These are phyloP conservation scores for Hibiscus mutabilis DNA, from an alignment of 345 rosid species.

Conservation along the genomic window DNA sequence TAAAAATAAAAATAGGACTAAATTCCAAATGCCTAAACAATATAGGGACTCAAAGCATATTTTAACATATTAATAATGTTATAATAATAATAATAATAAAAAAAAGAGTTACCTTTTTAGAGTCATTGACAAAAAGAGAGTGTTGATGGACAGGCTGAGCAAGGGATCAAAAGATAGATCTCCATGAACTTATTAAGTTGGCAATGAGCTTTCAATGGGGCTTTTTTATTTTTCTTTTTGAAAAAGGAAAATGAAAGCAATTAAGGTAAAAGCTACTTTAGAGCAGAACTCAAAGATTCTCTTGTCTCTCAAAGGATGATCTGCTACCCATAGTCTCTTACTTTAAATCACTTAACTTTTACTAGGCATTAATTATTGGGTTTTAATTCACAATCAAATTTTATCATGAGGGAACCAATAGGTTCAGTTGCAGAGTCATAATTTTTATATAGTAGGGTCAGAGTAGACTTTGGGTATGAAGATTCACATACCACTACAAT, in stretches of 20 bases:
- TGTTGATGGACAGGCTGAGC: background rate
- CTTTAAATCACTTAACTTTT: background rate
- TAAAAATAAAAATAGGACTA: too few relatives aligned
- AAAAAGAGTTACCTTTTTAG: background rate
- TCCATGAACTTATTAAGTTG: constrained; percentile 2
- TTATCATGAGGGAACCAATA: too few relatives aligned
- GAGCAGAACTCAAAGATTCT: constrained; percentile 8
- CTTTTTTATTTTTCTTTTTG: background rate
- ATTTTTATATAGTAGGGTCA: too few relatives aligned
- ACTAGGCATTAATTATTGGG: too few relatives aligned
- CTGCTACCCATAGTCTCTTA: background rate
- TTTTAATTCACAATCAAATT: too few relatives aligned
- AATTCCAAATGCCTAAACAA: too few relatives aligned
- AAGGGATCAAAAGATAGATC: background rate
- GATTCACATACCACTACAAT: too few relatives aligned
- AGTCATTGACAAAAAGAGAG: constrained; percentile 1
- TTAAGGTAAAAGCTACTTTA: constrained; percentile 11
- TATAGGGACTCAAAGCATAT: too few relatives aligned
- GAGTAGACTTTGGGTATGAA: too few relatives aligned
- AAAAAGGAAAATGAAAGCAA: constrained; percentile 6
- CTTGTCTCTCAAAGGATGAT: background rate
- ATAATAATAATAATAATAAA: background rate
- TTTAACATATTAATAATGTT: background rate
- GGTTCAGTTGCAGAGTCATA: too few relatives aligned
- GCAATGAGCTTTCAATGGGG: constrained; percentile 5